Evolutionary conservation across 164 flowering plant species (phyloP).

Genomic region (Cinnamomum micranthum): DNA sequence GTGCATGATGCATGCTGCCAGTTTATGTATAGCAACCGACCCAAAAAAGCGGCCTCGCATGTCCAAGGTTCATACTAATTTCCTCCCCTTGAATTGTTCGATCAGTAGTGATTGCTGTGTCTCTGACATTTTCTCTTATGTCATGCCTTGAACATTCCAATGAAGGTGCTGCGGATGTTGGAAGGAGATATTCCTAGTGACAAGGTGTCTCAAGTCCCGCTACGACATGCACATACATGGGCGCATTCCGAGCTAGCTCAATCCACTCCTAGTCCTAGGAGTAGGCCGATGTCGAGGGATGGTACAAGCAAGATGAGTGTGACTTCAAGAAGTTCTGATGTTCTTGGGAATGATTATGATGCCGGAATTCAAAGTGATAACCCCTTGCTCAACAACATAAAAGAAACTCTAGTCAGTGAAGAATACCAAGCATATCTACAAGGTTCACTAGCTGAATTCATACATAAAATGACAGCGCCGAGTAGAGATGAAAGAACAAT

Average conservation of each 20-base stretch:
- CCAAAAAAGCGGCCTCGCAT: constrained; percentile 35
- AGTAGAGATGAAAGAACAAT: neutral
- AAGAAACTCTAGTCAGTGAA: constrained; percentile 12
- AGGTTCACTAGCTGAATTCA: constrained; percentile 25
- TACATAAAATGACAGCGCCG: constrained; percentile 10
- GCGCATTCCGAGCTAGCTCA: constrained; percentile 7
- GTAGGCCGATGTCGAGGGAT: neutral
- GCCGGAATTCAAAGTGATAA: constrained; percentile 3
- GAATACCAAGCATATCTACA: constrained; percentile 27
- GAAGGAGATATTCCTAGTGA: constrained; percentile 30
- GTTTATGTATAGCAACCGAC: constrained; percentile 26
- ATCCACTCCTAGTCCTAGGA: neutral
- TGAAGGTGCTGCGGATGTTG: constrained; percentile 29
- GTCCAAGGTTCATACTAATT: constrained; percentile 29
- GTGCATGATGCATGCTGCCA: constrained; percentile 34
- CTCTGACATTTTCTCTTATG: neutral
- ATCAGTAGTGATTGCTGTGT: neutral
- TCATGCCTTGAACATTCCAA: neutral
- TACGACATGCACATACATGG: neutral
- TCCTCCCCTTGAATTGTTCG: neutral
- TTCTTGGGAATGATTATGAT: neutral
- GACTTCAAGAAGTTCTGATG: neutral
- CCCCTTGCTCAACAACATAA: constrained; percentile 1
- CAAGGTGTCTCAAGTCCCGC: constrained; percentile 3
- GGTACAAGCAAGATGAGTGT: neutral